Evolutionary conservation across 345 rosid species (phyloP), one percentile per base, ranked within the genome.

Genomic region (Physaria fendleri): DNA sequence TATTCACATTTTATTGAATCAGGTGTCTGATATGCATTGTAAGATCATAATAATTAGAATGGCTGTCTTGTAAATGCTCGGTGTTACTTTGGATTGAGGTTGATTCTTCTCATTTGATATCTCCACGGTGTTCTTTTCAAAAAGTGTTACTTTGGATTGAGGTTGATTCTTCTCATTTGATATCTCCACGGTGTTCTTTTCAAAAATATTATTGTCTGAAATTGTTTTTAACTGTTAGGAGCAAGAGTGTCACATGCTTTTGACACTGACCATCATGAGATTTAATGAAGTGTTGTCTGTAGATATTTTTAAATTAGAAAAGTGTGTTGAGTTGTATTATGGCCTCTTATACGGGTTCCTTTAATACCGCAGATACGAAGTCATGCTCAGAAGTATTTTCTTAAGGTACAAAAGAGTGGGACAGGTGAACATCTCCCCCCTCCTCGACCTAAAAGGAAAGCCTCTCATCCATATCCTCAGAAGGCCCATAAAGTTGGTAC

Each of bases 401-500:
- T 79, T 4, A 89, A 89, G 78, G 96, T 82, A 39, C 91, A 85
- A 72, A 89, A 85, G 80, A 89, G 59, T 68, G 96, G 96, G 51
- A 79, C 89, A 3, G 78, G 74, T 45, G 94, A 85, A 78, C 96
- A 89, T 72, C 75, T 89, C 69, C 94, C 96, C 71, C 96, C 94
- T 13, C 96, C 96, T 51, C 77, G 96, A 33, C 96, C 96, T 12
- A 88, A 88, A 72, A 77, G 94, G 71, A 89, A 85, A 81, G 91
- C 96, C 6, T 84, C 91, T 59, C 96, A 83, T 81, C 94, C 96
- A n/a, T 89, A 89, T 75, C 96, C 96, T 57, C 96, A 85, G 33
- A 88, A 88, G 55, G 94, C 94, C 21, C 74, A 85, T 2, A 88
- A 85, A 71, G 78, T 64, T 56, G 82, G 96, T 88, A 56, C 24